Evolutionary conservation across 495 filamentous ascomycete species (phyloP).

Genomic region (Collariella sp.): DNA sequence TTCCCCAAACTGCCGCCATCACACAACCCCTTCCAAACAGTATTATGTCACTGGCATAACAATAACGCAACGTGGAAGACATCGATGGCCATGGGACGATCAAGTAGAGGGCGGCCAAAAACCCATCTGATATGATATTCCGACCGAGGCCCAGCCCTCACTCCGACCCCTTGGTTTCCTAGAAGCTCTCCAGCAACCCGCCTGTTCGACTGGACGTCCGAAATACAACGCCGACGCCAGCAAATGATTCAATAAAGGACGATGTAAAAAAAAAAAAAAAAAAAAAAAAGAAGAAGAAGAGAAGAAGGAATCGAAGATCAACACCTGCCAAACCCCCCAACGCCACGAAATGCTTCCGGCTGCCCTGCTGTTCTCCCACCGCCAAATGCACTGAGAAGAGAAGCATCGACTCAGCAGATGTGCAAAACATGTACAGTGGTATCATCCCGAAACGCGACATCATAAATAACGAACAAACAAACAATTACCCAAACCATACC

Average conservation of each 20-base stretch:
- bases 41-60: not conserved
- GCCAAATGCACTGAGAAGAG: not conserved
- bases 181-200: not conserved
- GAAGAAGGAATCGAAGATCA: not conserved
- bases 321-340: not conserved
- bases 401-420: not conserved
- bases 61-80: no score
- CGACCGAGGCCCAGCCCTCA: not conserved
- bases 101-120: no score
- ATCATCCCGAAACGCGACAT: conserved; percentile 14
- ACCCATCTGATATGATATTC: not conserved
- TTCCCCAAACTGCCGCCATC: not conserved
- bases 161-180: not conserved
- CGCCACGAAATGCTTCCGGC: conserved; percentile 4
- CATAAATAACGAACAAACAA: not conserved
- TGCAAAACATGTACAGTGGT: conserved; percentile 17
- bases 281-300: not conserved
- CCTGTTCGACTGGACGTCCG: not conserved
- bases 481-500: not conserved
- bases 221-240: not conserved
- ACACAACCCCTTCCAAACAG: not conserved
- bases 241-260: no score
- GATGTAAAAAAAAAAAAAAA: not conserved
- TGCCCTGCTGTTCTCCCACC: not conserved
- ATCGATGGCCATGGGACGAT: no score